These are phyloP conservation scores for Trichoderma brevicompactum DNA, from an alignment of 2,329 filamentous ascomycete genomes.

Conservation along the genomic window DNA sequence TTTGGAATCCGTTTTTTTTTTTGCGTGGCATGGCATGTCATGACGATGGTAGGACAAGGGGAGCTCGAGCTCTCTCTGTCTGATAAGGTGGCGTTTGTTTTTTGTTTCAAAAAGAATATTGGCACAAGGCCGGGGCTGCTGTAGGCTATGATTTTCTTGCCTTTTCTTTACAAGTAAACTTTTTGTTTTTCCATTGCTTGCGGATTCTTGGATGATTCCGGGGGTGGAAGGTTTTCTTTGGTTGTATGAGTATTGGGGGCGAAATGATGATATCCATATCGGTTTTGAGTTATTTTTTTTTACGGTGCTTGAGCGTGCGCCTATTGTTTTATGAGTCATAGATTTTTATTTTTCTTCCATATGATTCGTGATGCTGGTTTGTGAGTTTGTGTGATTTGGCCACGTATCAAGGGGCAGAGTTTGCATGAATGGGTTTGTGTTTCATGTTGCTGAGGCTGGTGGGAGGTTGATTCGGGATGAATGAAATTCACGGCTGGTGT, in stretches of 20 bases:
- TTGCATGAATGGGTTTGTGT: not conserved
- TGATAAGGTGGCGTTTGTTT: conserved; percentile 12
- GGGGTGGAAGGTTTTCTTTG: not conserved
- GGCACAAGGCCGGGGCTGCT: conserved; percentile 17
- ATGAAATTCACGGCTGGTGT: not conserved
- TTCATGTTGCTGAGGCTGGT: not conserved
- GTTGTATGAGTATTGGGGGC: conserved; percentile 13
- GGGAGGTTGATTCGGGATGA: not conserved
- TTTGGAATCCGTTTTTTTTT: not conserved
- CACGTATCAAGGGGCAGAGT: not conserved
- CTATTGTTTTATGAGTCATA: not conserved
- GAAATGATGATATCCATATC: conserved; percentile 23
- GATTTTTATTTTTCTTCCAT: not conserved
- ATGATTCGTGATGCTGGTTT: not conserved
- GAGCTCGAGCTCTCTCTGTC: not conserved
- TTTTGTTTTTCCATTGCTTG: not conserved
- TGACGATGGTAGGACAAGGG: not conserved
- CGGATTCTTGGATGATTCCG: not conserved
- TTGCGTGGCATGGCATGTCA: conserved; percentile 1
- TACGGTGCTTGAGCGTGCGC: not conserved
- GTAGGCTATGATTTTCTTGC: conserved; percentile 9
- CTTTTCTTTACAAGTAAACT: not conserved
- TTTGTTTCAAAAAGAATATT: not conserved
- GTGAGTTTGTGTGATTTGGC: not conserved
- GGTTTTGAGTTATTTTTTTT: conserved; percentile 10